Evolutionary conservation across 148 eudicot genomes (phyloP), one percentile per base, ranked within the genome.

Genomic region (Camellia japonica): DNA sequence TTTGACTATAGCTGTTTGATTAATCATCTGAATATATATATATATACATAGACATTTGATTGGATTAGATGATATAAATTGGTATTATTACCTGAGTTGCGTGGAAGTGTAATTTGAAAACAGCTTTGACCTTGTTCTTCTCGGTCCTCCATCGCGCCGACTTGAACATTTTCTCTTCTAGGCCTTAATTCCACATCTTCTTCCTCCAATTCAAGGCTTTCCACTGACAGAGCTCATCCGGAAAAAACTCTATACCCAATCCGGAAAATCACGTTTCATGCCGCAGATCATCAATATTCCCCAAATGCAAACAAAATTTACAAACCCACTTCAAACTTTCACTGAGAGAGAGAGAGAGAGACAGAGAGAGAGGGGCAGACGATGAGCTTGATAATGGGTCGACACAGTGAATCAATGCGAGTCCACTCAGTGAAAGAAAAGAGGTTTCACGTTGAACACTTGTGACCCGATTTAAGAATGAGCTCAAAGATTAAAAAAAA

Each of bases 111-210:
- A 97, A 79, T 77, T 85, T 97, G 90, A 94, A 97, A 5, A 84
- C 84, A 55, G 85, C 95, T 64, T 89, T 92, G 88, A 91, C 81
- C 85, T 84, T 91, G 86, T 81, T 86, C 86, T 86, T 90, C 82
- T 97, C 99, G 82, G 85, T 90, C 85, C 94, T 89, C 99, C 99
- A 89, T 89, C 92, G 86, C 80, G 89, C 93, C 79, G 93, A 67
- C 85, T 85, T 90, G 83, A 87, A 91, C 93, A 90, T 92, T 64
- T 84, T 84, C 46, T 0, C 74, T 18, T 55, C 23, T n/a, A 42
- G 5, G 59, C 44, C 49, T 82, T 83, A 80, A 68, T 55, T 62
- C 65, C 63, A 68, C 87, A 82, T 83, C 18, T 54, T 79, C 59
- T 30, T 82, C 59, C 6, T 19, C 54, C 13, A 7, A 43, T 14